Evolutionary conservation across 768 basidiomycete species (phyloP).

Genomic region (Auricularia sp.): DNA sequence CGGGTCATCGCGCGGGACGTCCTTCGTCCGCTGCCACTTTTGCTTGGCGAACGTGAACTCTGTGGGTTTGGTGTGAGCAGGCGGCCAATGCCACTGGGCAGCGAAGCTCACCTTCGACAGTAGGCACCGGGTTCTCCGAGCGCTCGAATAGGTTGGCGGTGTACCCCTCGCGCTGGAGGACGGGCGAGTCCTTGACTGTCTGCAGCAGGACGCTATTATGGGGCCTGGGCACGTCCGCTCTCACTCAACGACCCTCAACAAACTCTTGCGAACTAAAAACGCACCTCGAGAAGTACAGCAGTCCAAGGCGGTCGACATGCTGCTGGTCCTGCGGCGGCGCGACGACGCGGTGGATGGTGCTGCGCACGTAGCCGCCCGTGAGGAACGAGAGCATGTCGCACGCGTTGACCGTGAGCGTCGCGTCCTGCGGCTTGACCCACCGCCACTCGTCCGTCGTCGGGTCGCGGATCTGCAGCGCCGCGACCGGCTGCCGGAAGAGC

Average conservation of each 20-base stretch:
- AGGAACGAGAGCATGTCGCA: conserved; percentile 40
- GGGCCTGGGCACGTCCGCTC: too few species aligned
- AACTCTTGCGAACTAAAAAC: too few species aligned
- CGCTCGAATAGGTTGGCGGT: conserved; percentile 38
- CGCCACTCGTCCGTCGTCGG: conserved; percentile 41
- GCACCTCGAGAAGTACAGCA: conserved; percentile 43
- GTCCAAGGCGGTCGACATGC: conserved; percentile 39
- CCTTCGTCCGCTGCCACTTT: conserved; percentile 37
- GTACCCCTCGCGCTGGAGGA: conserved; percentile 34
- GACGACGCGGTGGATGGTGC: conserved; percentile 27
- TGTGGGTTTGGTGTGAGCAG: conserved; percentile 4
- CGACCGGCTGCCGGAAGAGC: conserved; percentile 46
- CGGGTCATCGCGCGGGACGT: conserved; percentile 16
- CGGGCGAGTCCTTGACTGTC: conserved; percentile 34
- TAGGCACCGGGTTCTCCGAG: conserved; percentile 32
- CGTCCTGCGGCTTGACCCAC: conserved; percentile 43
- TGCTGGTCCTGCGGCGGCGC: conserved; percentile 41
- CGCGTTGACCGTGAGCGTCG: conserved; percentile 39
- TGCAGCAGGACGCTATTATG: conserved; percentile 34
- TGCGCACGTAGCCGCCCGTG: conserved; percentile 39
- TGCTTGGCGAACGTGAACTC: conserved; percentile 44
- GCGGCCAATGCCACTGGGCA: not conserved
- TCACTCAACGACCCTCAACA: too few species aligned
- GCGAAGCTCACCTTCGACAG: conserved; percentile 29
- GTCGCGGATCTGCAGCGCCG: conserved; percentile 42